Base-by-base conservation (phyloP, 1,284 basidiomycete species). In the Papiliotrema fonsecae region DNA sequence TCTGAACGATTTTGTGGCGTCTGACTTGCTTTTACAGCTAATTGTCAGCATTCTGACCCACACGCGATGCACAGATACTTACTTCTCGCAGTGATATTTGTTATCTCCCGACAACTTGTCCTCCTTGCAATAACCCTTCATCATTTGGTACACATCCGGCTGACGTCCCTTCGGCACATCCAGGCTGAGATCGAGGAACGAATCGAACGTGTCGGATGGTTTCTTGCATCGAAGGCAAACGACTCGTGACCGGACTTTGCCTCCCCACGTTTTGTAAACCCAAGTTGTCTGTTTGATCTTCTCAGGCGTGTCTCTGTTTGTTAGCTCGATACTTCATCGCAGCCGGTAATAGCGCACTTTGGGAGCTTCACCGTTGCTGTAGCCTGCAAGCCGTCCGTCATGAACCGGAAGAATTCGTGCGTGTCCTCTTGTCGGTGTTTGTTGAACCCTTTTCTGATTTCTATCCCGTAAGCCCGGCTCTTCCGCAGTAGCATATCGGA, bases 71-170 rank as follows among this genome's bases (percentile, higher is more conserved):
- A 35, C 34, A 19, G 21, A 35, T 22, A 43, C 85, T 63, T 66
- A 94, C 88, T 89, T 94, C 72, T 98, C 94, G 74, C 96, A 99
- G 69, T 92, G 89, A 75, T 99, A 99, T 76, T 96, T 96, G 78
- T 98, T 91, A 5, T 85, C 82, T 0, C 94, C 96, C 51, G 83
- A 87, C 46, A 98, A 75, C 58, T 80, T 77, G 64, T 98, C 96
- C 43, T 87, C 77, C 18, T 84, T 84, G 19, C 88, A 82, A 64
- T 97, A 97, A 55, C 83, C 85, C 35, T 81, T 79, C 55, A 99
- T 76, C 10, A 92, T 91, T 18, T 87, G 83, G 62, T 78, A 81
- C 39, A 98, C 65, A 2, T 78, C 79, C 47, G 77, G 76, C 40
- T 79, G 79, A 38, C 58, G 49, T 9, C 79, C 81, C 52, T 81